Percentiles rank a stretch among this genome's conserved stretches.
Conservation (phyloP, 345 rosid species). For the Triadica sebifera region DNA sequence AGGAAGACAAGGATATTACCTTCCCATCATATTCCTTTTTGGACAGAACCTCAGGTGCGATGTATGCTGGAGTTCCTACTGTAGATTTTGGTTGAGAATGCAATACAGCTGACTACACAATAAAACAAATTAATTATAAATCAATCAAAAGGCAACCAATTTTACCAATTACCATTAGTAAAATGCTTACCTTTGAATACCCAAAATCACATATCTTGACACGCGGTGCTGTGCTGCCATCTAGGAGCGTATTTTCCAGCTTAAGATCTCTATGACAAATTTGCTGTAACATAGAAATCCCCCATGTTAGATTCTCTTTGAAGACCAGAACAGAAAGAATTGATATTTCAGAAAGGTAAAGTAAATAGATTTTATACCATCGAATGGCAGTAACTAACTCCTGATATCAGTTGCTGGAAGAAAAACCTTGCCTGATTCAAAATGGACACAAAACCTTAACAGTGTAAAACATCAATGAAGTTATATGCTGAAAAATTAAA, state of each 20-base stretch:
- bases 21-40: slow-evolving; percentile 82
- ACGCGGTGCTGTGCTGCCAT: slow-evolving; percentile 68
- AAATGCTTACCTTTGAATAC: slow-evolving; percentile 61
- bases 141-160: not conserved
- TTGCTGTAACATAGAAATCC: slow-evolving; percentile 45
- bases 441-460: not conserved
- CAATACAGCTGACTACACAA: slow-evolving; percentile 62
- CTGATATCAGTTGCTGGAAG: slow-evolving; percentile 88
- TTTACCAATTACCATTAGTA: not conserved
- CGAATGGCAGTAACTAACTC: slow-evolving; percentile 86
- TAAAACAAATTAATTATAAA: slow-evolving; percentile 6
- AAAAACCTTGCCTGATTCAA: slow-evolving; percentile 71
- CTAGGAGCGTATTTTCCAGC: slow-evolving; percentile 85
- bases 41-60: slow-evolving; percentile 78
- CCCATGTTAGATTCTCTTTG: not conserved
- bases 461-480: not conserved
- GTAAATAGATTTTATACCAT: slow-evolving; percentile 47
- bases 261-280: slow-evolving; percentile 93
- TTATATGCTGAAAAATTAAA: not conserved
- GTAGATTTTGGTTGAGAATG: slow-evolving; percentile 96
- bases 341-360: not conserved
- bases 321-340: not conserved
- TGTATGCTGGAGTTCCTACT: slow-evolving; percentile 89
- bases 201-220: slow-evolving; percentile 92
- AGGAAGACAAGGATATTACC: slow-evolving; percentile 33